Evolutionary conservation across 371 early-diverging fungal genomes (phyloP), one percentile per base, ranked within the genome.

Genomic region (Saksenaea vasiformis): DNA sequence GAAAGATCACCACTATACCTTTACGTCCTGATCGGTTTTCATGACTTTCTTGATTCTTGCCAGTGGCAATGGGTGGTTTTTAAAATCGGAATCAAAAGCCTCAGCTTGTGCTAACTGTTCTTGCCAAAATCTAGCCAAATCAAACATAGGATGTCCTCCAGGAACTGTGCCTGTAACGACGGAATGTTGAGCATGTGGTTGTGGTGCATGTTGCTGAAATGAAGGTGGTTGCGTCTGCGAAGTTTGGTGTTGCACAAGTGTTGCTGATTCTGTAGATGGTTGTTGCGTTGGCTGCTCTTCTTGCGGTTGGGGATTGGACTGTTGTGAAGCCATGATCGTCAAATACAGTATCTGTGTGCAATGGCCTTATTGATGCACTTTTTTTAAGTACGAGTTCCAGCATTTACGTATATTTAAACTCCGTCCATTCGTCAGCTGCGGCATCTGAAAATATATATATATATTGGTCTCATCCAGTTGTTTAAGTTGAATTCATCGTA

Each of bases 31-130:
- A 76, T 99, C 99, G 2, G 95, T 91, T 79, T 99, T 99, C 99
- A 99, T 99, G 43, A 99, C 96, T 73, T 99, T 96, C 74, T 99
- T 99, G 67, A 99, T 98, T 38, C 99, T 81, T n/a, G 99, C 99
- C 53, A 99, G 78, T 10, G 99, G 99, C 64, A 99, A 77, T 27
- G 90, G 87, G 69, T 99, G 95, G 37, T 87, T 85, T 77, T 97
- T 98, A 77, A 94, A 96, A 72, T 97, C 97, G 34, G 79, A 72
- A 55, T 82, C 78, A 64, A 74, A 74, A 10, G 58, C 58, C 19
- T 74, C 76, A 19, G 76, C 79, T 13, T 67, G 57, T 31, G 53
- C 34, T 63, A 79, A 57, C 51, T 82, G 78, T 17, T 82, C 82
- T 58, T 74, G 73, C 82, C 82, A 82, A 24, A 82, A 82, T 47